Evolutionary conservation across 768 basidiomycete species (phyloP).

Genomic region (Flagelloscypha sp.): DNA sequence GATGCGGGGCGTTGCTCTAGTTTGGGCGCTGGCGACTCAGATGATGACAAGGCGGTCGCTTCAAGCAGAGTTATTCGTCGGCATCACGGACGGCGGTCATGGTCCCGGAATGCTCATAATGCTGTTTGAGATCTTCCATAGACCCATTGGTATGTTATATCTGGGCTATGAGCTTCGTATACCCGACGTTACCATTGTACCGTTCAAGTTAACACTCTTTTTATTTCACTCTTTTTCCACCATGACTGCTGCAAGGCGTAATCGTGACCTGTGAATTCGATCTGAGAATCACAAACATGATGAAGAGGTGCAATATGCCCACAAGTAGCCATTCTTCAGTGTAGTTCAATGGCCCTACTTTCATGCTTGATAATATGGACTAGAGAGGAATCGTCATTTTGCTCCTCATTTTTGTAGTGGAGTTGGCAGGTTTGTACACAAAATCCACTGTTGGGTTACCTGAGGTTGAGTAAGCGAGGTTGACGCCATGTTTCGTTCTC

Average conservation of each 20-base stretch:
- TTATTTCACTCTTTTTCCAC: too few relatives aligned
- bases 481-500: slow-evolving; percentile 4
- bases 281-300: not conserved
- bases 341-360: not conserved
- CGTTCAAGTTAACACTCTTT: too few relatives aligned
- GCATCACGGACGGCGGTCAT: too few relatives aligned
- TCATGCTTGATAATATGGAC: not conserved
- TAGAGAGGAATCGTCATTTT: slow-evolving; percentile 1
- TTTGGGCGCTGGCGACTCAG: too few relatives aligned
- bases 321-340: not conserved
- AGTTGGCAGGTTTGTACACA: not conserved
- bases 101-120: too few relatives aligned
- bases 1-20: slow-evolving; percentile 10
- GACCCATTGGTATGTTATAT: too few relatives aligned
- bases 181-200: too few relatives aligned
- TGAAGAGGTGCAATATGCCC: not conserved
- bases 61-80: too few relatives aligned
- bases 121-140: too few relatives aligned
- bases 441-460: not conserved
- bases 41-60: too few relatives aligned
- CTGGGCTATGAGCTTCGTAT: too few relatives aligned
- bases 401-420: not conserved
- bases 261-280: not conserved
- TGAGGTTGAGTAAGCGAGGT: slow-evolving; percentile 1
- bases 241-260: too few relatives aligned